Evolutionary conservation across 177 flowering plant species (phyloP).

Genomic region (Tripterygium wilfordii): DNA sequence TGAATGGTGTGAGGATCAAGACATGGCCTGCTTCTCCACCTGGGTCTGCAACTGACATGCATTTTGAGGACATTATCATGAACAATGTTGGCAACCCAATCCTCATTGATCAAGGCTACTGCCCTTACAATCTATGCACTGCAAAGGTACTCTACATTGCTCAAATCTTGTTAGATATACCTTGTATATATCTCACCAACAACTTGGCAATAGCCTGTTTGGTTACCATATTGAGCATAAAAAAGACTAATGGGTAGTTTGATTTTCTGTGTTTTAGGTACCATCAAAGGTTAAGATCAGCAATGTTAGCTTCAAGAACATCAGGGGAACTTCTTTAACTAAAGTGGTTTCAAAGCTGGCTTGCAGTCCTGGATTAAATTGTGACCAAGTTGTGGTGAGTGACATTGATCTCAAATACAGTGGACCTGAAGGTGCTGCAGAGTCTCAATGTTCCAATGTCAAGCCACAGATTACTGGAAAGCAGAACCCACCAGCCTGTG

Average conservation of each 20-base stretch:
- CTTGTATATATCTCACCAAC: too few relatives aligned
- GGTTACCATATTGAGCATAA: too few relatives aligned
- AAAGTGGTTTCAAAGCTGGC: constrained; percentile 20
- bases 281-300: constrained; percentile 38
- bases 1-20: constrained; percentile 36
- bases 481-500: constrained; percentile 6
- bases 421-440: constrained; percentile 20
- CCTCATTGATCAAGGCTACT: constrained; percentile 37
- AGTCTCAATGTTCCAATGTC: constrained; percentile 15
- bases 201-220: too few relatives aligned
- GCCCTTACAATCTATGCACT: constrained; percentile 23
- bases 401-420: constrained; percentile 31
- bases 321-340: constrained; percentile 29
- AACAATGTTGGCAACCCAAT: constrained; percentile 26
- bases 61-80: constrained; percentile 28
- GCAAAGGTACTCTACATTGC: constrained; percentile 13
- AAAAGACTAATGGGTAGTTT: too few relatives aligned
- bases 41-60: constrained; percentile 13
- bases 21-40: constrained; percentile 22
- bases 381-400: constrained; percentile 26
- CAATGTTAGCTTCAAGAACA: too few relatives aligned
- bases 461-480: constrained; percentile 11
- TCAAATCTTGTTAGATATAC: too few relatives aligned
- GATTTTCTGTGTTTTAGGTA: constrained; percentile 7
- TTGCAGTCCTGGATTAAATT: constrained; percentile 34